Base-by-base conservation (phyloP, 495 filamentous ascomycete species). In the Penicillium atrosanguineum region DNA sequence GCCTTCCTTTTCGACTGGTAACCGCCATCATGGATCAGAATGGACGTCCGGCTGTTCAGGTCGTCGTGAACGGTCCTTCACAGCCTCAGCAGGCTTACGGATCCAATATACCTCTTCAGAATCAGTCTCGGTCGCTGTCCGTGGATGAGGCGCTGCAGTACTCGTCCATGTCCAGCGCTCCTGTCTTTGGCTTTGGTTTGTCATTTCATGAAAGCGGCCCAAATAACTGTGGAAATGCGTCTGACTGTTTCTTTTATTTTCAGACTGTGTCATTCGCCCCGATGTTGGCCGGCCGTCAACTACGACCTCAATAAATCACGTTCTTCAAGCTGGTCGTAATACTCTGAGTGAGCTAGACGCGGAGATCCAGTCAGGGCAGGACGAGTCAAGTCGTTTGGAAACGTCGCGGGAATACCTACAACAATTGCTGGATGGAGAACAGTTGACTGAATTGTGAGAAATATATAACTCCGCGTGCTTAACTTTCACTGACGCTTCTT, bases 131-230 rank as follows among this genome's bases (percentile, higher is more conserved):
- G 44, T 74, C 83, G 19, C 73, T 85, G 40, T 80, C 71, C 38
- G 84, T 97, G 12, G 84, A 89, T 51, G 89, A 97, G 63, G 93
- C 93, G 9, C 75, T 99, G 40, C 90, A 90, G 34, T 96, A 87
- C 70, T 93, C 95, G 15, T 92, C 94, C 3, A 86, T 97, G 68
- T 90, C 89, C 20, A 95, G 90, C 20, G 84, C 96, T 49, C 81
- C 92, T 46, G 87, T 95, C 5, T 95, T 97, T 71, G 85, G 85
- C 55, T 78, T 93, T 54, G 86, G 94, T 95, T 75, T 51, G 62
- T 61, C n/a, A 21, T 28, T 39, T 40, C 41, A 36, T 23, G 40
- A 39, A 45, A 39, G 34, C n/a, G n/a, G 41, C 37, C 54, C 6
- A 40, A 50, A 18, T 41, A 34, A 40, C 40, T 9, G 20, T 23